A percentile compares a stretch with the other conserved stretches of the same genome.
Evolutionary conservation across 495 filamentous ascomycete genomes (phyloP).

Genomic region (Hyaloscypha bicolor): DNA sequence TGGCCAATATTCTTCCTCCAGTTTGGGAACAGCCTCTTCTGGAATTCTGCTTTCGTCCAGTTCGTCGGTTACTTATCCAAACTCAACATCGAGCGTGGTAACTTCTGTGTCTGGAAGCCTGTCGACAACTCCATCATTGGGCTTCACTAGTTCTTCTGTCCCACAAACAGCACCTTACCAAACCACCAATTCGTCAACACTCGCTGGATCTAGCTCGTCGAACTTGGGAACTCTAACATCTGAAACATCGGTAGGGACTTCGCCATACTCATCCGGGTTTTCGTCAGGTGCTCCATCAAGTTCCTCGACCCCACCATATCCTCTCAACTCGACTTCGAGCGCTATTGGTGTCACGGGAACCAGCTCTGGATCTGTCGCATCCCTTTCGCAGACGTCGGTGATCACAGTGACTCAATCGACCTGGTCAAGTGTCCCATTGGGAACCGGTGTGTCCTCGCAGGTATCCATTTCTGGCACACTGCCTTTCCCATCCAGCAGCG

Average conservation of each 20-base stretch:
- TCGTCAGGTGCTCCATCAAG: not conserved
- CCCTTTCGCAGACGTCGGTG: not conserved
- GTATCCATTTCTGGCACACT: not conserved
- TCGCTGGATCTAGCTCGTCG: not conserved
- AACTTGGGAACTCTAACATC: not conserved
- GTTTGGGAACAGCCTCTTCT: not conserved
- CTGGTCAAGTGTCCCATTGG: not conserved
- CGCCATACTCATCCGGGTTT: not conserved
- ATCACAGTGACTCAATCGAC: not conserved
- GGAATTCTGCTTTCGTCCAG: not conserved
- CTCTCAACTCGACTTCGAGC: slow-evolving; percentile 8
- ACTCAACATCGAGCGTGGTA: not conserved
- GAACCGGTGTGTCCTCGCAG: not conserved
- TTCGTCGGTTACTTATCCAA: slow-evolving; percentile 8
- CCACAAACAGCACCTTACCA: not conserved
- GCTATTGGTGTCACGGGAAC: slow-evolving; percentile 2
- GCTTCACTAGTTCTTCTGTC: not conserved
- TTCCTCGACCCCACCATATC: not conserved
- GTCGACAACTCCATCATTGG: not conserved
- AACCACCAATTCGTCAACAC: not conserved
- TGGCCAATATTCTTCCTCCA: not conserved
- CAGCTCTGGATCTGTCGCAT: too few species aligned
- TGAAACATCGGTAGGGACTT: not conserved
- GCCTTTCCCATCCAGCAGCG: slow-evolving; percentile 2
- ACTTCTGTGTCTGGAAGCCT: not conserved